These are phyloP conservation scores for Penicillium brasilianum DNA, from an alignment of 2,329 filamentous ascomycete species.

Conservation along the genomic window DNA sequence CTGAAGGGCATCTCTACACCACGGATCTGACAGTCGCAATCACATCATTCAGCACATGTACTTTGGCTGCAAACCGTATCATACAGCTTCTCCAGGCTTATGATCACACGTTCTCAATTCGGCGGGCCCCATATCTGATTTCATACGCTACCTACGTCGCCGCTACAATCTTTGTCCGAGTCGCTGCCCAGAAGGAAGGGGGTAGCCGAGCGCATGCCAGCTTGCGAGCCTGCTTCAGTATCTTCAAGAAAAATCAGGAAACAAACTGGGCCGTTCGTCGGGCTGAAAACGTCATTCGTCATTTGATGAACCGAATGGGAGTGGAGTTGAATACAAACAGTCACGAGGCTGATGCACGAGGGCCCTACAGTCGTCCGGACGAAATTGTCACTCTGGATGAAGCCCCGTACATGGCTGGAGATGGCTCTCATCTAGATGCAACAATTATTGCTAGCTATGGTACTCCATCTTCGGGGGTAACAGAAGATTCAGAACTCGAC, in stretches of 20 bases:
- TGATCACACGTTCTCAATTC: conserved; percentile 52
- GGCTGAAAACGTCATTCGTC: conserved; percentile 53
- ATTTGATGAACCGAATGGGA: conserved; percentile 53
- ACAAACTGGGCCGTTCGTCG: conserved; percentile 57
- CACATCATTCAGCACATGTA: conserved; percentile 54
- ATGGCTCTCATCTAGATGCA: background rate
- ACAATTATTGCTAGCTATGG: background rate
- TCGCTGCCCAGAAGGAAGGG: conserved; percentile 53
- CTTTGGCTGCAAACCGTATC: conserved; percentile 54
- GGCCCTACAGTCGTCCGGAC: background rate
- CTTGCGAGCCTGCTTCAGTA: conserved; percentile 52
- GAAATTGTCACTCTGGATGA: background rate
- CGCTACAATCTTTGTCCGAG: conserved; percentile 59
- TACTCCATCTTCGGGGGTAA: conserved; percentile 28
- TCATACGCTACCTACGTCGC: conserved; percentile 62
- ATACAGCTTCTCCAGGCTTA: conserved; percentile 53
- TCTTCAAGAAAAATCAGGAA: conserved; percentile 57
- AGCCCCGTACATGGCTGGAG: background rate
- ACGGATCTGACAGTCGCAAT: conserved; percentile 49
- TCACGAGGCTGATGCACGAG: conserved; percentile 19
- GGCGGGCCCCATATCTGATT: conserved; percentile 56
- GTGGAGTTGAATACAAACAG: conserved; percentile 30
- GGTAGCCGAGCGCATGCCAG: conserved; percentile 48
- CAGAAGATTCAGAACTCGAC: conserved; percentile 41
- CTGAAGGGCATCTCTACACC: conserved; percentile 47